These are phyloP conservation scores for Cercospora sp. DNA, from an alignment of 2,329 filamentous ascomycete genomes.

Conservation along the genomic window DNA sequence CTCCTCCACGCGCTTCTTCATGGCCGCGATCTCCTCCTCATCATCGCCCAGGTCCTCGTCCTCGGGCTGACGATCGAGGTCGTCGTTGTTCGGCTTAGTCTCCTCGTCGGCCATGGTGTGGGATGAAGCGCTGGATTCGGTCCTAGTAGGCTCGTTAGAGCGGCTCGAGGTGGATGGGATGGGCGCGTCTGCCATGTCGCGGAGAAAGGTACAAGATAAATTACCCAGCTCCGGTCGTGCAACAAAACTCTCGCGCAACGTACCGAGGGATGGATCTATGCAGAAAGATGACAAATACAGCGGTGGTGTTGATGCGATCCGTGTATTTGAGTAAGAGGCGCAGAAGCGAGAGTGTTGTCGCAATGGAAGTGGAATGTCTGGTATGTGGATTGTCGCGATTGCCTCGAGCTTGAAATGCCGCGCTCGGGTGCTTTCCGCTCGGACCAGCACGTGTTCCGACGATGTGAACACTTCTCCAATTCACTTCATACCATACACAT, in stretches of 20 bases:
- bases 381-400: background rate
- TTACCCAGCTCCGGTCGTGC: constrained; percentile 5
- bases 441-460: background rate
- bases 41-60: constrained; percentile 40
- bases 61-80: constrained; percentile 30
- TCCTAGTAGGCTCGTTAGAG: constrained; percentile 15
- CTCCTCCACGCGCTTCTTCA: constrained; percentile 56
- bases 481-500: background rate
- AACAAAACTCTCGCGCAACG: background rate
- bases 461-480: background rate
- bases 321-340: constrained; percentile 3
- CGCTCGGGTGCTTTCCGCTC: background rate
- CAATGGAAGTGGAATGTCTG: background rate
- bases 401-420: background rate
- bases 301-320: background rate
- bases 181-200: constrained; percentile 8
- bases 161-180: background rate
- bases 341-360: background rate
- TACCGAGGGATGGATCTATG: background rate
- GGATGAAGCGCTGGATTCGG: constrained; percentile 24
- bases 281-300: constrained; percentile 1
- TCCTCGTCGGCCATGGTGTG: constrained; percentile 34
- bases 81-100: constrained; percentile 30
- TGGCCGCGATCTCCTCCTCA: constrained; percentile 49
- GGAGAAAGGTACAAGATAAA: constrained; percentile 1